These are phyloP conservation scores for Stromatinia cepivora DNA, from an alignment of 2,329 filamentous ascomycete species.

Conservation along the genomic window DNA sequence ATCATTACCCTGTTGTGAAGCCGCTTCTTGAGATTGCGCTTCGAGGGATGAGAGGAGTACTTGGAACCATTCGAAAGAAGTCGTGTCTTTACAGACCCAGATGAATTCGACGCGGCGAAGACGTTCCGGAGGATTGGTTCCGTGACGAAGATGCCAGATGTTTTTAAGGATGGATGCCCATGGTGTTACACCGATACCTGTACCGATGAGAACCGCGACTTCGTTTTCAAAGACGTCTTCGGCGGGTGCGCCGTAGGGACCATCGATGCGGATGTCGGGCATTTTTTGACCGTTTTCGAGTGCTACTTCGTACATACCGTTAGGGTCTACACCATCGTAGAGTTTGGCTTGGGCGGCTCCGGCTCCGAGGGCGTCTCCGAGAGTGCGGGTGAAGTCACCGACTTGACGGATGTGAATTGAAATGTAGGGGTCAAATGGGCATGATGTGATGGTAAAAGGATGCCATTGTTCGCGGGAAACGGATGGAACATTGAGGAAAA, in stretches of 20 bases:
- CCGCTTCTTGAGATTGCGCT: conserved; percentile 72
- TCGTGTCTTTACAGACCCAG: conserved; percentile 96
- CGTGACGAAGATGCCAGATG: conserved; percentile 93
- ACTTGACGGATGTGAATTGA: conserved; percentile 95
- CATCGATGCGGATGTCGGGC: conserved; percentile 87
- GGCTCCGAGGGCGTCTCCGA: conserved; percentile 94
- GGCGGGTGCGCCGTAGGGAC: conserved; percentile 92
- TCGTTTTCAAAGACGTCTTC: conserved; percentile 97
- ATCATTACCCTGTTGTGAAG: conserved; percentile 65
- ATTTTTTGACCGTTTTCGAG: conserved; percentile 90
- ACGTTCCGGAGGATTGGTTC: conserved; percentile 83
- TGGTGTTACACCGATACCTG: conserved; percentile 83
- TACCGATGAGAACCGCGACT: conserved; percentile 81
- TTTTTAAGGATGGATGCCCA: conserved; percentile 92
- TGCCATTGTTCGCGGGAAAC: conserved; percentile 94
- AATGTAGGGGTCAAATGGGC: conserved; percentile 91
- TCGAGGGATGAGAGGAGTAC: conserved; percentile 89
- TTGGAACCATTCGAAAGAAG: conserved; percentile 98
- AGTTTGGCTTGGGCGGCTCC: conserved; percentile 84
- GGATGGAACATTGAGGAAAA: conserved; percentile 90
- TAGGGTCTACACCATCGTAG: conserved; percentile 85
- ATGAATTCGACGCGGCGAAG: conserved; percentile 97
- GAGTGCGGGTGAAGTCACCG: conserved; percentile 89
- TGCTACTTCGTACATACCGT: conserved; percentile 97
- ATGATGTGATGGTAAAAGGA: conserved; percentile 98